Percentiles rank a stretch among this genome's conserved stretches.
Evolutionary conservation across 108 stramenopile genomes (phyloP).

Genomic region (Ochromonas danica): DNA sequence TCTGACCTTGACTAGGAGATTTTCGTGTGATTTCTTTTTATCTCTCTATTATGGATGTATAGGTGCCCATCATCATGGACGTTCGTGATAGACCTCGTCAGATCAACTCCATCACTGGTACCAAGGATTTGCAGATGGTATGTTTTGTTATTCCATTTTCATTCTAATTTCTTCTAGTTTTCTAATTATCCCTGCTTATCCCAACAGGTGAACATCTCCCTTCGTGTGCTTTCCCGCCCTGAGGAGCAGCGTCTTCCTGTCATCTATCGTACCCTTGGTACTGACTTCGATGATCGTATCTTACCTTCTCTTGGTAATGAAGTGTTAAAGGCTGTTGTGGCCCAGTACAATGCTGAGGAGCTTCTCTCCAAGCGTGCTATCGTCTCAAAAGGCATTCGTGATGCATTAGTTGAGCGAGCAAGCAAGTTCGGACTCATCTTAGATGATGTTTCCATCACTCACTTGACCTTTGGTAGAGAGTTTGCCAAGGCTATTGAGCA

Average conservation of each 20-base stretch:
- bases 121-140: slow-evolving; percentile 97
- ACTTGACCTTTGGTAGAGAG: slow-evolving; percentile 94
- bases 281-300: slow-evolving; percentile 98
- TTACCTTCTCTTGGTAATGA: slow-evolving; percentile 98
- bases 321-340: slow-evolving; percentile 94
- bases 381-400: slow-evolving; percentile 82
- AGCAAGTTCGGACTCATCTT: slow-evolving; percentile 87
- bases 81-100: slow-evolving; percentile 90
- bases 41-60: background rate
- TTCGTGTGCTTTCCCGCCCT: slow-evolving; percentile 96
- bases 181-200: background rate
- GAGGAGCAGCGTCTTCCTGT: slow-evolving; percentile 79
- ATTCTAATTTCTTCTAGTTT: background rate
- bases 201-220: slow-evolving; percentile 91
- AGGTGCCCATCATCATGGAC: slow-evolving; percentile 73
- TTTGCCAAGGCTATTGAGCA: slow-evolving; percentile 98
- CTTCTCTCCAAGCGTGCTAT: slow-evolving; percentile 94
- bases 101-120: slow-evolving; percentile 81
- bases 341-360: slow-evolving; percentile 99
- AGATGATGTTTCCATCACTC: slow-evolving; percentile 99
- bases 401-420: slow-evolving; percentile 88
- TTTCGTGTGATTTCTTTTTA: background rate
- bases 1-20: background rate
- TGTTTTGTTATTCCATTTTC: background rate
- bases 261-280: slow-evolving; percentile 88